Percentiles rank a stretch among this genome's conserved stretches.
Conservation (phyloP, 345 rosid genomes). For the Geranium rotundifolium region DNA sequence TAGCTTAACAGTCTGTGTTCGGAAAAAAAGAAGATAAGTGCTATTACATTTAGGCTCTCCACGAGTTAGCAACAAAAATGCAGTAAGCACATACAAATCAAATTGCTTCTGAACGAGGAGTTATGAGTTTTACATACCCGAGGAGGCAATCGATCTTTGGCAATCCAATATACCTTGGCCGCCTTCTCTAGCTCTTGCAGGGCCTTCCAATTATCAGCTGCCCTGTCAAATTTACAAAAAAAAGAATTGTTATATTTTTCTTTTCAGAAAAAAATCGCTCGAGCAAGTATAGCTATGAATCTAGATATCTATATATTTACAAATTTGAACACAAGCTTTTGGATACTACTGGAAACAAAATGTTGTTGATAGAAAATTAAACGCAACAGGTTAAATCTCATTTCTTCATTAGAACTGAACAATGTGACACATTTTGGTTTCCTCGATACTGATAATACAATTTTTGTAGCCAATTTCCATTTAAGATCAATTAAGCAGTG, state of each 20-base stretch:
- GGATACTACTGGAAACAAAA: not conserved
- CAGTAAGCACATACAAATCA: too few relatives aligned
- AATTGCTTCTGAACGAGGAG: not conserved
- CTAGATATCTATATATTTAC: not conserved
- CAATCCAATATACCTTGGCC: constrained; percentile 53
- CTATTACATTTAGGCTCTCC: constrained; percentile 1
- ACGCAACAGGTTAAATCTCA: too few relatives aligned
- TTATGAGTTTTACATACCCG: constrained; percentile 31
- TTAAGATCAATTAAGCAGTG: too few relatives aligned
- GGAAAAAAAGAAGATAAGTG: constrained; percentile 5
- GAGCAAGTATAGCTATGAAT: too few relatives aligned
- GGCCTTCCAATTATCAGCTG: constrained; percentile 9
- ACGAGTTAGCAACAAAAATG: not conserved
- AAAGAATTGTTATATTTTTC: too few relatives aligned
- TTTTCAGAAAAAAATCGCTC: too few relatives aligned
- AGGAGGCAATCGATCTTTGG: constrained; percentile 85
- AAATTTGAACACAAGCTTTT: too few relatives aligned
- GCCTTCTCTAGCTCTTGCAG: constrained; percentile 67
- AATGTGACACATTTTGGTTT: too few relatives aligned
- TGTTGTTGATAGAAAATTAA: not conserved
- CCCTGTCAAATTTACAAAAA: constrained; percentile 27
- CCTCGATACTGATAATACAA: too few relatives aligned
- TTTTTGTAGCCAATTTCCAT: too few relatives aligned
- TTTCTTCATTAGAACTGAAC: too few relatives aligned
- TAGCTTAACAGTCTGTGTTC: constrained; percentile 66